These are phyloP conservation scores for Cyberlindnera japonica DNA, from an alignment of 805 yeast species.

Conservation along the genomic window DNA sequence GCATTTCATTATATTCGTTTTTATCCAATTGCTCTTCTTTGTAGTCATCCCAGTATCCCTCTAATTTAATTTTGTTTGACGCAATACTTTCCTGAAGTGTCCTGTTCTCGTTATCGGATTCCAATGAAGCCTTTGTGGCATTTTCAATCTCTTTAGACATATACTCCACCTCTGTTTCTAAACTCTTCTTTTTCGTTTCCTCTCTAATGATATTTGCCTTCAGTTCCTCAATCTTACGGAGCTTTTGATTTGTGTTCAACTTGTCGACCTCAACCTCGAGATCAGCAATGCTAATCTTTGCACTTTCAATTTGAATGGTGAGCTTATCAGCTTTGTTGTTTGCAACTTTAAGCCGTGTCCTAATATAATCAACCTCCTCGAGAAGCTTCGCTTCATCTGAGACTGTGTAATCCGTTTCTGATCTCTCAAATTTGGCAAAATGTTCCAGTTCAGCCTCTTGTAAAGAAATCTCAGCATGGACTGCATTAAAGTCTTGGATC, in stretches of 20 bases:
- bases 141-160: constrained; percentile 55
- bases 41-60: constrained; percentile 20
- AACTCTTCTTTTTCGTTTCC: constrained; percentile 42
- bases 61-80: constrained; percentile 13
- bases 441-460: constrained; percentile 46
- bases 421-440: constrained; percentile 37
- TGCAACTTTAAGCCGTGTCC: constrained; percentile 31
- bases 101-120: constrained; percentile 35
- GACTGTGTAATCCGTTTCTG: constrained; percentile 40
- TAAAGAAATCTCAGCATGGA: constrained; percentile 40
- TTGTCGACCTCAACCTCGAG: constrained; percentile 30
- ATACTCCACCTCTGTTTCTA: constrained; percentile 58
- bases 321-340: constrained; percentile 31
- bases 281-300: constrained; percentile 25
- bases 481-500: constrained; percentile 50
- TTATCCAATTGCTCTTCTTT: constrained; percentile 12
- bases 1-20: constrained; percentile 16
- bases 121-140: constrained; percentile 47
- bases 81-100: constrained; percentile 15
- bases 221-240: constrained; percentile 37
- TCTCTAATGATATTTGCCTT: constrained; percentile 43
- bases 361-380: constrained; percentile 41
- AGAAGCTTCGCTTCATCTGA: constrained; percentile 44
- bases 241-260: constrained; percentile 25
- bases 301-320: constrained; percentile 23